A percentile compares a stretch with the other conserved stretches of the same genome.
Evolutionary conservation across 305 asterid species (phyloP).

Genomic region (Coffea humblotiana): DNA sequence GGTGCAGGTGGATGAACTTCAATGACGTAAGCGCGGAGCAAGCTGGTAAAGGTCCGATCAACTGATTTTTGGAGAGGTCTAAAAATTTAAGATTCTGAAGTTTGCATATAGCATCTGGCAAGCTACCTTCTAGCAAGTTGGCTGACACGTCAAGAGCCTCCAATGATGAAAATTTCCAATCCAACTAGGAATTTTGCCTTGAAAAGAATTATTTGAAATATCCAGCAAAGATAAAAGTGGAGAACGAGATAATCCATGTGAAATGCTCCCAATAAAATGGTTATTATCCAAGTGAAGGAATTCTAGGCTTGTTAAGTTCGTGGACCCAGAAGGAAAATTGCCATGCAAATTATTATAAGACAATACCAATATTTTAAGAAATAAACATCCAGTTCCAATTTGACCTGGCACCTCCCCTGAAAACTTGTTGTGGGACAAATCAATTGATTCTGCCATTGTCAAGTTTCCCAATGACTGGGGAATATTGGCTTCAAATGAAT

Average conservation of each 20-base stretch:
- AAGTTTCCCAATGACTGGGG: conserved; percentile 3
- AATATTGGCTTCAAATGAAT: conserved; percentile 14
- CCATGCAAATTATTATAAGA: conserved; percentile 22
- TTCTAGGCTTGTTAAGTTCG: neutral
- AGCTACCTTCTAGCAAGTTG: conserved; percentile 12
- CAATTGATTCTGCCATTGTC: neutral
- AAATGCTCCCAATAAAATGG: conserved; percentile 9
- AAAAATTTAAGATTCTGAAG: neutral
- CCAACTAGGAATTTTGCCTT: conserved; percentile 19
- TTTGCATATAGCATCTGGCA: conserved; percentile 2
- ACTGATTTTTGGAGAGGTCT: conserved; percentile 9
- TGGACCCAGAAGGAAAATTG: neutral
- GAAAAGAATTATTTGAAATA: conserved; percentile 12
- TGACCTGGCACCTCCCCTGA: conserved; percentile 14
- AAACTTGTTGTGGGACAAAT: too few species aligned
- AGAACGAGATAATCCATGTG: neutral
- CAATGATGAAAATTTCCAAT: conserved; percentile 13
- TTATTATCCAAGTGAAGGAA: conserved; percentile 17
- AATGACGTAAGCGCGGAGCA: neutral
- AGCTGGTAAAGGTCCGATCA: neutral
- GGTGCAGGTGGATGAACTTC: conserved; percentile 2
- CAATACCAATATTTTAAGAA: neutral
- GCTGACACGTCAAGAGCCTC: conserved; percentile 14
- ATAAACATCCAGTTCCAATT: neutral
- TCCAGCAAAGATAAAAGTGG: conserved; percentile 3